Percentiles rank a stretch among this genome's conserved stretches.
These are phyloP conservation scores for Pontederia paniculata DNA, from an alignment of 176 grass and related monocot genomes.

Conservation along the genomic window DNA sequence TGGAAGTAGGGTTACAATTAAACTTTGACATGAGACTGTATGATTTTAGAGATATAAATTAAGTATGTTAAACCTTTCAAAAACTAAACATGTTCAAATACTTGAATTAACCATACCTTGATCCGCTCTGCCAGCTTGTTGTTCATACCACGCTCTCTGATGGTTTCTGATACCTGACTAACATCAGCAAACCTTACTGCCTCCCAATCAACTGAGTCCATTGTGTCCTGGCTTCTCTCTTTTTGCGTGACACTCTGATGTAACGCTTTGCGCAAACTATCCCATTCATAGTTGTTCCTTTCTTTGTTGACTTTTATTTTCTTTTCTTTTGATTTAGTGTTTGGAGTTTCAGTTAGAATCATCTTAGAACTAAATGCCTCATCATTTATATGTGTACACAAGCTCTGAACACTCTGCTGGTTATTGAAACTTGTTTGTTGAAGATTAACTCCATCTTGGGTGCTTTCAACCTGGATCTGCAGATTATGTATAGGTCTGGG, in stretches of 20 bases:
- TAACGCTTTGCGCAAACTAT: slow-evolving; percentile 38
- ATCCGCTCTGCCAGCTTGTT: slow-evolving; percentile 78
- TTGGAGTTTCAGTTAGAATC: slow-evolving; percentile 20
- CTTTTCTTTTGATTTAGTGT: slow-evolving; percentile 30
- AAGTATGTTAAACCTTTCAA: too few species aligned
- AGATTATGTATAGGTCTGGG: slow-evolving; percentile 2
- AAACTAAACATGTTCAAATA: slow-evolving; percentile 2
- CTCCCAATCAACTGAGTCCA: slow-evolving; percentile 79
- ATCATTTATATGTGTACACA: slow-evolving; percentile 22
- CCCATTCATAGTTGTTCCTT: slow-evolving; percentile 61
- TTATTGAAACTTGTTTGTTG: slow-evolving; percentile 15
- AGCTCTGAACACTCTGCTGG: slow-evolving; percentile 19
- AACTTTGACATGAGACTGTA: too few species aligned
- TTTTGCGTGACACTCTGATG: slow-evolving; percentile 22
- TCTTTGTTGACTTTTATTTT: slow-evolving; percentile 26
- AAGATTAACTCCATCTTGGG: slow-evolving; percentile 12
- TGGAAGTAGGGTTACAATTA: too few species aligned
- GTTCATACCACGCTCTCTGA: slow-evolving; percentile 79
- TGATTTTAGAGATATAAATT: too few species aligned
- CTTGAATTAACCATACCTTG: slow-evolving; percentile 38
- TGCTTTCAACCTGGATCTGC: slow-evolving; percentile 14
- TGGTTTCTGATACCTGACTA: slow-evolving; percentile 54
- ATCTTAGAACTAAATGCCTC: slow-evolving; percentile 22
- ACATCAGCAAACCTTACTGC: slow-evolving; percentile 56
- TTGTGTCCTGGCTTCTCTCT: slow-evolving; percentile 44